Conservation (phyloP, 306 rosid genomes). For the Delonix regia region DNA sequence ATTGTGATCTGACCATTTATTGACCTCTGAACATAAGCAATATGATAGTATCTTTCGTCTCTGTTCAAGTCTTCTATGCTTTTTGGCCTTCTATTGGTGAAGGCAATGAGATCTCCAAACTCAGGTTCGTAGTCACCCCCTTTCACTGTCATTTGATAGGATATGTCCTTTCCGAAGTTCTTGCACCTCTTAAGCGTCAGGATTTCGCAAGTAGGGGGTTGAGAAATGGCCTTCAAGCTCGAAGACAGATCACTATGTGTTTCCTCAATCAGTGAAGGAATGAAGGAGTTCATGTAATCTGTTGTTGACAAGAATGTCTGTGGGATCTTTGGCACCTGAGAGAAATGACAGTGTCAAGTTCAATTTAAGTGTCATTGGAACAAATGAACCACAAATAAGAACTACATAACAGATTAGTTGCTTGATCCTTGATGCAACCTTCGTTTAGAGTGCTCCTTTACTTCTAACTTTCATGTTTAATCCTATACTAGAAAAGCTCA, state of each 20-base stretch:
- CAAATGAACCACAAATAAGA: too few relatives aligned
- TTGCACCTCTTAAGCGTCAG: not conserved
- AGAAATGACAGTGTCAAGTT: not conserved
- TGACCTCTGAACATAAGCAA: constrained; percentile 41
- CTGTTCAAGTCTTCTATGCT: constrained; percentile 39
- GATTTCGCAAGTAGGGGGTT: constrained; percentile 43
- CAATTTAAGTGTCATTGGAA: not conserved
- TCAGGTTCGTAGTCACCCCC: constrained; percentile 41
- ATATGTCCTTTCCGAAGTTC: not conserved
- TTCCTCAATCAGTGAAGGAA: too few relatives aligned
- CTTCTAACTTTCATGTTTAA: not conserved
- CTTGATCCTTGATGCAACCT: not conserved
- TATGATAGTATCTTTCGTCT: constrained; percentile 23
- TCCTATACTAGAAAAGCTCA: not conserved
- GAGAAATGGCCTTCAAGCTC: constrained; percentile 30
- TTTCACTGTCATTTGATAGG: constrained; percentile 26
- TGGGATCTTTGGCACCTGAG: constrained; percentile 57
- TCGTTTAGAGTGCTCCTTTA: not conserved
- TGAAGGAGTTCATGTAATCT: constrained; percentile 50
- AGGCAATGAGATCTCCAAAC: constrained; percentile 59
- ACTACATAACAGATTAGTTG: too few relatives aligned
- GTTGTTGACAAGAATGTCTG: constrained; percentile 37
- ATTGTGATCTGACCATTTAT: not conserved
- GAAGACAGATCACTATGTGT: constrained; percentile 53
- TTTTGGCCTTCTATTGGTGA: constrained; percentile 43